Base-by-base conservation (phyloP, 495 filamentous ascomycete species). In the Aspergillus affinis region DNA sequence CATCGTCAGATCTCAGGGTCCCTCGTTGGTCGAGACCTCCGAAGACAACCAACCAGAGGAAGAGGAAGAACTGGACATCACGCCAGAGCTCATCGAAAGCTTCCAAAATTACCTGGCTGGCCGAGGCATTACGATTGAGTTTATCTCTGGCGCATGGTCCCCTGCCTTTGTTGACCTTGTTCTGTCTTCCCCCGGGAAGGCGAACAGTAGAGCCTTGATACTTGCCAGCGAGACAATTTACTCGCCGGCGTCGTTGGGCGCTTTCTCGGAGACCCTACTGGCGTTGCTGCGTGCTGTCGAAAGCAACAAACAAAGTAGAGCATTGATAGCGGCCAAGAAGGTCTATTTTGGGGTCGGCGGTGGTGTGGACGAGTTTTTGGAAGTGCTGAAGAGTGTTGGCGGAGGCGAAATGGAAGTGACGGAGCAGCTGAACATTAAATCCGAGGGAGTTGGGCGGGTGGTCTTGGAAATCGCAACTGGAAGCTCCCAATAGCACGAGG, bases 301-400 rank as follows among this genome's bases (percentile, higher is more conserved):
- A 53, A 27, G 70, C 63, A 58, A 72, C 12, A 58, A 50, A 8
- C 72, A 65, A 44, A 83, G 82, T 30, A 83, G 80, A 57, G 91
- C 91, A 6, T 71, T 96, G n/a, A 79, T 98, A 2, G 94, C 86
- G 5, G 94, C 94, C 3, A 98, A 98, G 77, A 85, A 86, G 72
- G 85, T 97, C 2, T 98, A 98, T 72, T 98, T 98, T 68, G 94
- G 94, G 5, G 94, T 98, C 56, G 94, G 94, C 3, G 94, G 94
- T 19, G 91, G 92, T 19, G 84, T 98, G 47, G 88, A 93, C 70
- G 92, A 93, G 66, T 97, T 98, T 69, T 80, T 92, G 53, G 73
- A 81, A 30, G 82, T 82, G 61, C 76, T 91, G 58, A 71, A 77
- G 55, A 78, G 70, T 20, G 75, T 81, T 27, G 85, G 84, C 20